phyloP scores from a whole-genome alignment of 78 protist genomes.

The Chrysochromulina parva region DNA sequence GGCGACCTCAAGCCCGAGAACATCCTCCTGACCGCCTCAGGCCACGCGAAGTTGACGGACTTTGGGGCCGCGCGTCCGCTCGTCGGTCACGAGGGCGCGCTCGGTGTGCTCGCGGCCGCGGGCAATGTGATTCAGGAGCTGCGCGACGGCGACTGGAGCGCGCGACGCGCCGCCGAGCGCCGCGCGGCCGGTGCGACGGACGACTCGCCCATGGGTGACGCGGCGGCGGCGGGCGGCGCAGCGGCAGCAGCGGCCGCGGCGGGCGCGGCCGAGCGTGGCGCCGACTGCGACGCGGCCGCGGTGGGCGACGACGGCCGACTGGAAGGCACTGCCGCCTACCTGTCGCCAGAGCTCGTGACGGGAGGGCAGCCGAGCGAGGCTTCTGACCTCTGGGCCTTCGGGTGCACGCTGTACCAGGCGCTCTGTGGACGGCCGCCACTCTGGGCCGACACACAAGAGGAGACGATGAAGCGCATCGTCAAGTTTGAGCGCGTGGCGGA shows the following conservation, averaged over 20 bases:
- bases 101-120: neutral
- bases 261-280: neutral
- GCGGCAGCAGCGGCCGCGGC: neutral
- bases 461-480: neutral
- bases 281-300: neutral
- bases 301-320: neutral
- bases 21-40: constrained; percentile 18
- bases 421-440: neutral
- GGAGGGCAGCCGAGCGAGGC: neutral
- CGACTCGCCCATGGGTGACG: neutral
- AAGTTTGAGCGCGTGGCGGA: neutral
- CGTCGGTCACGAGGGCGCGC: neutral
- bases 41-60: constrained; percentile 26
- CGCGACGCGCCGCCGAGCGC: neutral
- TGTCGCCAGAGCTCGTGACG: neutral
- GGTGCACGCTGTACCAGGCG: neutral
- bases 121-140: neutral
- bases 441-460: neutral
- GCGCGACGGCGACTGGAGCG: neutral
- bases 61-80: constrained; percentile 36
- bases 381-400: neutral
- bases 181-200: neutral
- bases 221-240: neutral
- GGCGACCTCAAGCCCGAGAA: constrained; percentile 42
- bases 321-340: neutral